Evolutionary conservation across 1,284 basidiomycete species (phyloP), one percentile per base, ranked within the genome.

Genomic region (Apiotrichum sp.): DNA sequence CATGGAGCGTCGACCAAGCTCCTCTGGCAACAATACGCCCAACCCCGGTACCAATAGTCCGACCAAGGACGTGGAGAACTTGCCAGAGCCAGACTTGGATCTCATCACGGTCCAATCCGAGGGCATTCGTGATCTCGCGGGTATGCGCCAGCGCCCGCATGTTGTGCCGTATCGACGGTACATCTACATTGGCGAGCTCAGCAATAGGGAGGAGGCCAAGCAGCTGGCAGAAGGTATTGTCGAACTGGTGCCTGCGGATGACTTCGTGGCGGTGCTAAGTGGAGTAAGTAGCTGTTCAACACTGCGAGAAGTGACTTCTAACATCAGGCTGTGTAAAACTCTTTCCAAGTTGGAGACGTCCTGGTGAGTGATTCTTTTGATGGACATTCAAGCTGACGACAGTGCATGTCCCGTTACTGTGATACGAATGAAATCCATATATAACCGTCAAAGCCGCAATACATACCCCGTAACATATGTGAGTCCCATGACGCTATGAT

Each of bases 161-260:
- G 13, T 66, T 1, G 44, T 66, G 8, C 64, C 65, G 14, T 71
- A 70, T 52, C 57, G 66, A 36, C 58, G 68, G 11, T 71, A 61
- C 41, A 42, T 73, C 2, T 68, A 66, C 55, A 57, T 73, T 9
- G 69, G 66, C 4, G 55, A 59, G 34, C 43, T 64, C 16, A 49
- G 47, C 51, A 51, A 49, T 14, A 36, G 35, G 36, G 39, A 40
- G 44, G 45, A 45, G 16, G 38, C 44, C 11, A 34, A 8, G 1
- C 58, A 64, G 60, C 50, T 16, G 1, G 47, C 29, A 22, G 47
- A 41, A 1, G 10, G 16, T n/a, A 6, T 13, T 9, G n/a, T 72
- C 40, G 69, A 72, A 32, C 56, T 62, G 34, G 52, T 72, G 33
- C 41, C 50, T 3, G 45, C 63, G 10, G 66, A 66, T 16, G 58